phyloP scores from a whole-genome alignment of 768 basidiomycete genomes.

The Termitomyces sp. region DNA sequence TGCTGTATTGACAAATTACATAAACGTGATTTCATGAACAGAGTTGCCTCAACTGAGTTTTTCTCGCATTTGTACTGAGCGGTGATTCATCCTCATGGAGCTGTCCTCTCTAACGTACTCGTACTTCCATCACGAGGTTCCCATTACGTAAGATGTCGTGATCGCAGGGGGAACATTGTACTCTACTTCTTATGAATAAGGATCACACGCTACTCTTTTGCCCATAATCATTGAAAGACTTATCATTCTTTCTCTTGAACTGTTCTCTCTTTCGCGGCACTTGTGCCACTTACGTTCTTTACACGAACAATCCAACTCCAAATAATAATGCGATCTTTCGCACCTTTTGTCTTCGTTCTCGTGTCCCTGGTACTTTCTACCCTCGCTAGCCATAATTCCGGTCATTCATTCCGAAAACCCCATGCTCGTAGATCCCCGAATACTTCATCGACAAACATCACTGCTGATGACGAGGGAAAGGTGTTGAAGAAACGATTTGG shows the following conservation, averaged over 20 bases:
- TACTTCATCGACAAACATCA: background rate
- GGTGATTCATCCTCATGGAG: background rate
- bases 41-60: background rate
- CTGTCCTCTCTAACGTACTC: background rate
- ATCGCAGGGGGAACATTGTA: background rate
- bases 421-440: slow-evolving; percentile 6
- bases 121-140: background rate
- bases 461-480: slow-evolving; percentile 1
- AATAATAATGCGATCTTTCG: slow-evolving; percentile 13
- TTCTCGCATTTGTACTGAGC: background rate
- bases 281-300: slow-evolving; percentile 14
- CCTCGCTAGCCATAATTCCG: slow-evolving; percentile 9
- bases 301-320: slow-evolving; percentile 1
- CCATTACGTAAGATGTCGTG: background rate
- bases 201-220: background rate
- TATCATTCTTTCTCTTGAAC: background rate
- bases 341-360: slow-evolving; percentile 9
- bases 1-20: background rate
- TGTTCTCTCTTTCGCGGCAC: slow-evolving; percentile 1
- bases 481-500: slow-evolving; percentile 22
- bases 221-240: background rate
- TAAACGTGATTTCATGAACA: background rate
- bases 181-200: background rate
- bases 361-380: slow-evolving; percentile 9
- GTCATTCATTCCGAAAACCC: slow-evolving; percentile 4